These are phyloP conservation scores for Coemansia sp. DNA, from an alignment of 192 early-diverging fungal genomes.

Conservation along the genomic window DNA sequence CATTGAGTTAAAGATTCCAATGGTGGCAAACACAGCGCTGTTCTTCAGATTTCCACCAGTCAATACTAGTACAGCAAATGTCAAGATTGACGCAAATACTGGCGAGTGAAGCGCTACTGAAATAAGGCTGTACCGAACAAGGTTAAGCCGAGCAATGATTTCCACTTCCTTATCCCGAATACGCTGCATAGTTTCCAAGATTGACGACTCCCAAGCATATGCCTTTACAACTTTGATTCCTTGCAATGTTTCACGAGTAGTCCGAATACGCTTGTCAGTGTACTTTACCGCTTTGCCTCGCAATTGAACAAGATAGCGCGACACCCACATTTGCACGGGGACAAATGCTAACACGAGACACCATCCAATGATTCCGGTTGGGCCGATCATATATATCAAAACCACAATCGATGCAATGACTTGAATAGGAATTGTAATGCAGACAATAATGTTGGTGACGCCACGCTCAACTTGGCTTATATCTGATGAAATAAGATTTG, in stretches of 20 bases:
- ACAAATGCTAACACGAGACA: constrained; percentile 39
- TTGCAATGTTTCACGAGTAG: constrained; percentile 56
- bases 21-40: constrained; percentile 46
- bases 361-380: constrained; percentile 35
- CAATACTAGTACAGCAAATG: constrained; percentile 29
- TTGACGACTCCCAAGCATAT: constrained; percentile 61
- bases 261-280: constrained; percentile 51
- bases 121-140: constrained; percentile 41
- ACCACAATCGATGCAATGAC: constrained; percentile 40
- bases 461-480: constrained; percentile 54
- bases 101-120: constrained; percentile 44
- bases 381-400: constrained; percentile 44
- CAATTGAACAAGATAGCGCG: constrained; percentile 31
- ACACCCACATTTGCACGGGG: constrained; percentile 50
- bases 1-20: constrained; percentile 52
- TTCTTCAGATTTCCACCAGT: constrained; percentile 31
- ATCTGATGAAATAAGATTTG: constrained; percentile 45
- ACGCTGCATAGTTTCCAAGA: constrained; percentile 26
- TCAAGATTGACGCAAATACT: constrained; percentile 42
- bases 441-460: constrained; percentile 35
- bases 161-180: constrained; percentile 36
- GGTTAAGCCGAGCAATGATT: constrained; percentile 36
- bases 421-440: constrained; percentile 42
- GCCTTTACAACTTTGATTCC: constrained; percentile 70
- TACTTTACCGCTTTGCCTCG: constrained; percentile 26